Base-by-base conservation (phyloP, 768 basidiomycete species). In the Filobasidium floriforme region DNA sequence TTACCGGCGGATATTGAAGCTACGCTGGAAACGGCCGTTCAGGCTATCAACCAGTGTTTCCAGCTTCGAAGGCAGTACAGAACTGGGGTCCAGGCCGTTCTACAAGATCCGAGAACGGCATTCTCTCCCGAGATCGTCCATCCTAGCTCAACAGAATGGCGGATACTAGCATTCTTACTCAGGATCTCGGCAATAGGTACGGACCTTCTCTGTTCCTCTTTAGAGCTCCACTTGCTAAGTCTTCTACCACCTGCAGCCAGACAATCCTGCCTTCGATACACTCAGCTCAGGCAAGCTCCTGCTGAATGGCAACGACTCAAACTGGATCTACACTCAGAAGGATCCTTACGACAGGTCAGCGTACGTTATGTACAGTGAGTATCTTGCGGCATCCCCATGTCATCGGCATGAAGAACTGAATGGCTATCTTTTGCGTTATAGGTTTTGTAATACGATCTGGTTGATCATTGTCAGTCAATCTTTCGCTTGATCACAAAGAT, bases 361-460 rank as follows among this genome's bases (percentile, higher is more conserved):
- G 81, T 81, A 4, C 81, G 83, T 60, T 91, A 92, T 71, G 89
- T 89, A 66, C 84, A 83, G 88, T 89, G 68, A 52, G 82, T 73
- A 4, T 52, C 0, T 44, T 51, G 22, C 4, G 46, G 3, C 19
- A 41, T 22, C 49, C 11, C 18, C 26, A 41, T 51, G 43, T 7
- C 15, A 41, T 1, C 3, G 24, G 28, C 19, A 0, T 40, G 29
- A 28, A 26, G 24, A 22, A 18, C 44, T 40, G 24, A 55, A 12
- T 24, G n/a, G n/a, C n/a, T n/a, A n/a, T n/a, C n/a, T n/a, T 19
- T 52, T 32, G 62, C 18, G 55, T 32, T 49, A 26, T 61, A 92
- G 90, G 61, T 92, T 94, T 76, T 93, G 90, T 81, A 96, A 93
- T 73, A 86, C 85, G 37, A 82, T 94, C 1, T 98, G 94, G 94